These are phyloP conservation scores for Torulaspora delbrueckii DNA, from an alignment of 805 yeast species.

Conservation along the genomic window DNA sequence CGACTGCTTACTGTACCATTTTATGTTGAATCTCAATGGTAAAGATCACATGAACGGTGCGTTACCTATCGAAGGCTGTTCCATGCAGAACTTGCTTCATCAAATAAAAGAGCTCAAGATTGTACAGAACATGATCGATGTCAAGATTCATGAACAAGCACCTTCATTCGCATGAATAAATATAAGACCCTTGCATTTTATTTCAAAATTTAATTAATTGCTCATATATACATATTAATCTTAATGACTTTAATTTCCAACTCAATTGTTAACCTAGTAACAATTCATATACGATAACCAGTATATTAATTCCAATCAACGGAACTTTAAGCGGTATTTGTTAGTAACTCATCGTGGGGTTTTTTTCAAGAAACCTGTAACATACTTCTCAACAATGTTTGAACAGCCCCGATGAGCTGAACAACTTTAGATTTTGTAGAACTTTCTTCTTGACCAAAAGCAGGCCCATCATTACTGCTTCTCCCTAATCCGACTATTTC, in stretches of 20 bases:
- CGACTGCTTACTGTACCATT: constrained; percentile 44
- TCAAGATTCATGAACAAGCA: constrained; percentile 8
- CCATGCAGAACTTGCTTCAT: constrained; percentile 8
- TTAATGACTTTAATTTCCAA: background rate
- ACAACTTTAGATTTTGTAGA: constrained; percentile 56
- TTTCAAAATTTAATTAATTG: background rate
- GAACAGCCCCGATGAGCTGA: constrained; percentile 63
- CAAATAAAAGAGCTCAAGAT: constrained; percentile 12
- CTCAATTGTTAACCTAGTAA: constrained; percentile 49
- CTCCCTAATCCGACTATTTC: constrained; percentile 43
- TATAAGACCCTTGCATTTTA: constrained; percentile 2
- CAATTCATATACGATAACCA: constrained; percentile 67
- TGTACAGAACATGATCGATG: constrained; percentile 8
- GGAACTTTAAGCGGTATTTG: constrained; percentile 43
- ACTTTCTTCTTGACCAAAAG: constrained; percentile 45
- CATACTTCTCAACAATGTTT: constrained; percentile 67
- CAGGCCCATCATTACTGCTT: constrained; percentile 35
- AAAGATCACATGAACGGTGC: background rate
- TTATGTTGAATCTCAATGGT: constrained; percentile 19
- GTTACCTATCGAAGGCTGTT: background rate
- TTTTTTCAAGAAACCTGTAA: constrained; percentile 7
- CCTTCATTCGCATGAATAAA: constrained; percentile 3
- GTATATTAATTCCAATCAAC: constrained; percentile 58
- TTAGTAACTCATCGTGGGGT: constrained; percentile 1
- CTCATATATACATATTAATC: constrained; percentile 1